Conservation (phyloP, 1,284 basidiomycete species). For the Fomitiporia mediterranea region DNA sequence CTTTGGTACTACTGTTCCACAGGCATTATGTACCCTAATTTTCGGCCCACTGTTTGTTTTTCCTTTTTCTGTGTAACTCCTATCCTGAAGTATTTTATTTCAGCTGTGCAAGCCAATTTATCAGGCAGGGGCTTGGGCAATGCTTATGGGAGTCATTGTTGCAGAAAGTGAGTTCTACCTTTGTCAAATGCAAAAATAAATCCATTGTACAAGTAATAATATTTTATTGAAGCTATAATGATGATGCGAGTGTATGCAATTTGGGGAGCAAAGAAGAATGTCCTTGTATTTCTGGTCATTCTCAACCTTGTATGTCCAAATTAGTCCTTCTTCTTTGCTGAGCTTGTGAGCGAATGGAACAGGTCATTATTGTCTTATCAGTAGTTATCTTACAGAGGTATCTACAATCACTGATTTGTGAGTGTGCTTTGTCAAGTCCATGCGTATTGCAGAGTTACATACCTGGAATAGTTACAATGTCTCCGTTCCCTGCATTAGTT, state of each 20-base stretch:
- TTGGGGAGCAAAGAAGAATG: background rate
- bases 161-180: background rate
- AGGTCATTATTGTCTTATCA: background rate
- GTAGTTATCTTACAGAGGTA: conserved; percentile 2
- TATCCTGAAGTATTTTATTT: background rate
- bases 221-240: background rate
- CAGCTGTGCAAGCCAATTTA: conserved; percentile 2
- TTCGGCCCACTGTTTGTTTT: background rate
- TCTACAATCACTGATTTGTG: conserved; percentile 3
- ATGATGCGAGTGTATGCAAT: conserved; percentile 11
- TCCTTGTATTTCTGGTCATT: background rate
- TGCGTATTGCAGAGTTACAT: background rate
- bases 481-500: conserved; percentile 1
- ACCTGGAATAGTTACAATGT: background rate
- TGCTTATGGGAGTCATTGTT: background rate
- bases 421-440: background rate
- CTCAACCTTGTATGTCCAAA: background rate
- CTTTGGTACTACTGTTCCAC: too few relatives aligned
- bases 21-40: background rate
- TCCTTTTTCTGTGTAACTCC: too few relatives aligned
- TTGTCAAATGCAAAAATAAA: too few relatives aligned
- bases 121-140: conserved; percentile 1
- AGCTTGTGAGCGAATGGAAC: too few relatives aligned
- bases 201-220: too few relatives aligned
- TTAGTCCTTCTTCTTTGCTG: too few relatives aligned